These are phyloP conservation scores for Starmerella vitae DNA, from an alignment of 805 yeast species.

Conservation along the genomic window DNA sequence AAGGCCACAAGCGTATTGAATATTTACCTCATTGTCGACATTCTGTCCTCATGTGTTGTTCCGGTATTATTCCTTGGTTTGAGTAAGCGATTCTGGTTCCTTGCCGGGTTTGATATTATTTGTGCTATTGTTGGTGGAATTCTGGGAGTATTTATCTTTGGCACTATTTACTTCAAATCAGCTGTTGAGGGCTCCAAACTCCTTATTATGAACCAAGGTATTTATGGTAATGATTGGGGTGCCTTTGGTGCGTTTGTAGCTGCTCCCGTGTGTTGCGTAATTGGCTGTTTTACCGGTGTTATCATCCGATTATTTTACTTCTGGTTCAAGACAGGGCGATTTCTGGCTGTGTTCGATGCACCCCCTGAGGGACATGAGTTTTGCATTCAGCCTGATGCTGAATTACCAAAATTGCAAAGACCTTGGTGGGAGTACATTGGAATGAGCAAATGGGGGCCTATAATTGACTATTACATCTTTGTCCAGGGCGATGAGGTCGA, in stretches of 20 bases:
- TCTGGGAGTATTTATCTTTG: slow-evolving; percentile 65
- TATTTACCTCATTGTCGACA: slow-evolving; percentile 78
- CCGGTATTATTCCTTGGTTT: slow-evolving; percentile 74
- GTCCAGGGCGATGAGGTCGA: slow-evolving; percentile 8
- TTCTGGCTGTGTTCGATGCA: too few relatives aligned
- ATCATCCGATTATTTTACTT: too few relatives aligned
- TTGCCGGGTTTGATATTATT: slow-evolving; percentile 68
- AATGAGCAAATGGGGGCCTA: too few relatives aligned
- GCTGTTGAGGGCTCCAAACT: slow-evolving; percentile 67
- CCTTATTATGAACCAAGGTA: slow-evolving; percentile 39
- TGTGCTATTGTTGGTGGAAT: slow-evolving; percentile 74
- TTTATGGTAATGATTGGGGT: too few relatives aligned
- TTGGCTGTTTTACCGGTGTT: too few relatives aligned
- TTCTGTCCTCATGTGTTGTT: slow-evolving; percentile 71
- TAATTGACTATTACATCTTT: slow-evolving; percentile 9
- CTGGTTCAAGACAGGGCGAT: too few relatives aligned
- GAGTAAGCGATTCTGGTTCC: too few relatives aligned
- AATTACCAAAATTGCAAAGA: too few relatives aligned
- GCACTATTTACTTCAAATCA: slow-evolving; percentile 51
- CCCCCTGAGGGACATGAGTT: too few relatives aligned
- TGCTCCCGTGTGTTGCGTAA: too few relatives aligned
- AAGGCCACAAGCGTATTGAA: slow-evolving; percentile 72
- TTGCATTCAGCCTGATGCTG: too few relatives aligned
- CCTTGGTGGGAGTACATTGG: too few relatives aligned
- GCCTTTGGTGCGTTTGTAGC: slow-evolving; percentile 86